Conservation (phyloP, 306 rosid genomes). For the Dicorynia guianensis region DNA sequence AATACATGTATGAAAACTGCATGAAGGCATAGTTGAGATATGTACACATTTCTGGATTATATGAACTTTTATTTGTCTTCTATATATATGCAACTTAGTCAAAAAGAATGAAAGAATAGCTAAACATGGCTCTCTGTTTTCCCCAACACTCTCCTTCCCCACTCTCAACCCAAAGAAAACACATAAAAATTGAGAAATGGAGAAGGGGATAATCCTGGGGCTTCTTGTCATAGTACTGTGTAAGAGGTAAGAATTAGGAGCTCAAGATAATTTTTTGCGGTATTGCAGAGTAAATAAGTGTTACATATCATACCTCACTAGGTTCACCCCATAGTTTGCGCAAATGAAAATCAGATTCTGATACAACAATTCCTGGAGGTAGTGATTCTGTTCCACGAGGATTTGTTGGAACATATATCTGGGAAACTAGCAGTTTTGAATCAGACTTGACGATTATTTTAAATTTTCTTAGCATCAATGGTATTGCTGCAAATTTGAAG, state of each 20-base stretch:
- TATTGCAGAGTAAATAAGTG: constrained; percentile 28
- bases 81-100: constrained; percentile 32
- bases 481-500: background rate
- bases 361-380: constrained; percentile 87
- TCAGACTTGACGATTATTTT: background rate
- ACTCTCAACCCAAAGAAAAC: constrained; percentile 18
- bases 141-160: background rate
- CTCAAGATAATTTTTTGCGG: constrained; percentile 24
- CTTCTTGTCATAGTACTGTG: constrained; percentile 11
- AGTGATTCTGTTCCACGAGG: constrained; percentile 93
- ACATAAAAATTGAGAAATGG: constrained; percentile 1
- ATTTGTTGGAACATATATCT: constrained; percentile 86
- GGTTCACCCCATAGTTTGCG: constrained; percentile 98
- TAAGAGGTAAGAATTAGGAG: constrained; percentile 15
- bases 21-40: constrained; percentile 26
- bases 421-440: constrained; percentile 14
- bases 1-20: constrained; percentile 35
- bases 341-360: constrained; percentile 83
- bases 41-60: constrained; percentile 30
- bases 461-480: background rate
- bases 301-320: constrained; percentile 71
- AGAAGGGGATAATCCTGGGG: background rate
- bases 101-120: constrained; percentile 21
- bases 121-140: constrained; percentile 20
- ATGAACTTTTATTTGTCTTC: constrained; percentile 27